Evolutionary conservation across 2,329 filamentous ascomycete species (phyloP).

Genomic region (Sporothrix mexicana): DNA sequence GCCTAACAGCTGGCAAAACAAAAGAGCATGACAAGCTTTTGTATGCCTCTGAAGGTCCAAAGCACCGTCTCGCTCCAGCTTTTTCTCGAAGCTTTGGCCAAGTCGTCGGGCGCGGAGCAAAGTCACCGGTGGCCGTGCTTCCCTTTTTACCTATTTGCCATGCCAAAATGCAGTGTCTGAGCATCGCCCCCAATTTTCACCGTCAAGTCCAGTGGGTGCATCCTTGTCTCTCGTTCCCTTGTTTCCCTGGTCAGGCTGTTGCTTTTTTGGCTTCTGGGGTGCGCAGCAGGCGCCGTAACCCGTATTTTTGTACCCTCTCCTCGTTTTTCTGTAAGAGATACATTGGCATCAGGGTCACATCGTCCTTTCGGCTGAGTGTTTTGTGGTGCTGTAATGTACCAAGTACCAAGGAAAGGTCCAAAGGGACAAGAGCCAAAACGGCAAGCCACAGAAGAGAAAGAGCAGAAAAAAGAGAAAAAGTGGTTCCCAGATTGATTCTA

Average conservation of each 20-base stretch:
- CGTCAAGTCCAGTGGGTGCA: not conserved
- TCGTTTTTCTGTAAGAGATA: not conserved
- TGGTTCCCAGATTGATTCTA: not conserved
- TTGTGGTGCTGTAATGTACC: not conserved
- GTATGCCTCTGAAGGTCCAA: too few species aligned
- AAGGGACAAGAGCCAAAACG: not conserved
- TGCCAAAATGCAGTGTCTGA: not conserved
- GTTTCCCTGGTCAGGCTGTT: slow-evolving; percentile 18
- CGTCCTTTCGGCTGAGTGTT: not conserved
- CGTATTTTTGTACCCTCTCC: not conserved
- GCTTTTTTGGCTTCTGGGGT: not conserved
- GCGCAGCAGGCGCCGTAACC: not conserved
- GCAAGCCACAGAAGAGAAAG: not conserved
- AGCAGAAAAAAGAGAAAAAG: slow-evolving; percentile 7
- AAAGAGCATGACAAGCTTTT: too few species aligned
- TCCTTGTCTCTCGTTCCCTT: not conserved
- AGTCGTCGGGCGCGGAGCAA: slow-evolving; percentile 16
- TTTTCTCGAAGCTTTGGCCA: not conserved
- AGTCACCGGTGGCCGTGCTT: not conserved
- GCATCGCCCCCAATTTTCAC: not conserved
- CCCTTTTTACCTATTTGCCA: not conserved
- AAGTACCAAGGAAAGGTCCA: not conserved
- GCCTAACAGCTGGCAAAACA: not conserved
- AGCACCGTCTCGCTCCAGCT: too few species aligned
- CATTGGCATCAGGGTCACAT: not conserved